These are phyloP conservation scores for Parmelia sp. DNA, from an alignment of 495 filamentous ascomycete genomes.

Conservation along the genomic window DNA sequence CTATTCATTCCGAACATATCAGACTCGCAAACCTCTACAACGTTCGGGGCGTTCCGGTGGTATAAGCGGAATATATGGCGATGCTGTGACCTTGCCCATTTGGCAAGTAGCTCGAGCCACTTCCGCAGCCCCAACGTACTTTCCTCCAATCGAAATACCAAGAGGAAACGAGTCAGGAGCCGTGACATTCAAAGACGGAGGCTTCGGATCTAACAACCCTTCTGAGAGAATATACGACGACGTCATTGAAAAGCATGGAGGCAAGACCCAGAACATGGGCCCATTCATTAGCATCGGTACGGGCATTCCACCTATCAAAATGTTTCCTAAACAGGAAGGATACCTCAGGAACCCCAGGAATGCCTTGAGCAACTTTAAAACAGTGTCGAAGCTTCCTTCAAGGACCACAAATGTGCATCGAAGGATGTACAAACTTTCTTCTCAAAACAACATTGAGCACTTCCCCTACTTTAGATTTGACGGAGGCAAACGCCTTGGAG, in stretches of 20 bases:
- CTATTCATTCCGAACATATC: background rate
- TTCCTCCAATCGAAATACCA: constrained; percentile 31
- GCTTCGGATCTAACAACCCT: constrained; percentile 30
- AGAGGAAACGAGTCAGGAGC: constrained; percentile 3
- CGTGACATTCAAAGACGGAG: constrained; percentile 25
- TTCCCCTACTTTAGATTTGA: constrained; percentile 18
- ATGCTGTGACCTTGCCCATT: constrained; percentile 31
- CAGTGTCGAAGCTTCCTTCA: background rate
- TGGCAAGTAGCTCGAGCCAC: constrained; percentile 48
- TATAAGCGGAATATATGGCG: constrained; percentile 30
- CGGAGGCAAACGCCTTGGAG: constrained; percentile 1
- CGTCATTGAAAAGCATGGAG: constrained; percentile 17
- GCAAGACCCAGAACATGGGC: background rate
- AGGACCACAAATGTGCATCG: constrained; percentile 2
- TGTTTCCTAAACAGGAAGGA: constrained; percentile 3
- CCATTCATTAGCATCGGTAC: constrained; percentile 20
- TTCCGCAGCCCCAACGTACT: constrained; percentile 46
- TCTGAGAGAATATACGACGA: constrained; percentile 21
- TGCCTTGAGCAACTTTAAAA: constrained; percentile 1
- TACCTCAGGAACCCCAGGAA: background rate
- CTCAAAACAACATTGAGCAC: background rate
- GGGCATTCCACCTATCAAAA: background rate
- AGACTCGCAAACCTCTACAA: background rate
- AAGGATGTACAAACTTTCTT: background rate
- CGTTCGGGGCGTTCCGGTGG: background rate